These are phyloP conservation scores for Huntiella omanensis DNA, from an alignment of 2,329 filamentous ascomycete genomes.

Conservation along the genomic window DNA sequence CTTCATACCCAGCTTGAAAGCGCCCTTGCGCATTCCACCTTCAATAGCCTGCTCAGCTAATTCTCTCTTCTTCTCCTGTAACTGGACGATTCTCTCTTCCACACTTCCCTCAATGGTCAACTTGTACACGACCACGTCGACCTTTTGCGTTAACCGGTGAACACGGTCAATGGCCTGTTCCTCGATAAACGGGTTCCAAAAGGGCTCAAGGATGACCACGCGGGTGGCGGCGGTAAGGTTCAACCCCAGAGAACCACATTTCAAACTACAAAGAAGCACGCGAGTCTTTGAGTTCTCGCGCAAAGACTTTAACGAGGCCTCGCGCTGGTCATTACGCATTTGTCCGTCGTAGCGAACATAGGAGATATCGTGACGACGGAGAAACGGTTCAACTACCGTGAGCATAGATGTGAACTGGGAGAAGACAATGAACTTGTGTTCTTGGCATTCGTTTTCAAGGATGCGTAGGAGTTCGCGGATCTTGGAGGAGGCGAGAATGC, in stretches of 20 bases:
- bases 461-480: constrained; percentile 72
- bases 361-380: constrained; percentile 52
- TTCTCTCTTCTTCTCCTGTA: constrained; percentile 85
- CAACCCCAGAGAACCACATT: constrained; percentile 80
- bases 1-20: constrained; percentile 72
- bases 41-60: constrained; percentile 88
- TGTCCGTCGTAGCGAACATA: constrained; percentile 85
- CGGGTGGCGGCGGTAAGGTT: constrained; percentile 87
- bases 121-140: constrained; percentile 89
- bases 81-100: constrained; percentile 81
- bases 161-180: constrained; percentile 98
- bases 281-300: constrained; percentile 57
- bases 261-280: constrained; percentile 78
- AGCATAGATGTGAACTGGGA: constrained; percentile 98
- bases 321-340: constrained; percentile 85
- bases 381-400: constrained; percentile 83
- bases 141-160: constrained; percentile 90
- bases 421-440: constrained; percentile 97
- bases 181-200: constrained; percentile 99
- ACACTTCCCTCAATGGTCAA: constrained; percentile 74
- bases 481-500: constrained; percentile 61
- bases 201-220: constrained; percentile 89
- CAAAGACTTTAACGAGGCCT: constrained; percentile 63
- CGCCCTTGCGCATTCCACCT: constrained; percentile 50
- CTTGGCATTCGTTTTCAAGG: constrained; percentile 53